These are phyloP conservation scores for Basidiobolus meristosporus DNA, from an alignment of 371 early-diverging fungal species.

Conservation along the genomic window DNA sequence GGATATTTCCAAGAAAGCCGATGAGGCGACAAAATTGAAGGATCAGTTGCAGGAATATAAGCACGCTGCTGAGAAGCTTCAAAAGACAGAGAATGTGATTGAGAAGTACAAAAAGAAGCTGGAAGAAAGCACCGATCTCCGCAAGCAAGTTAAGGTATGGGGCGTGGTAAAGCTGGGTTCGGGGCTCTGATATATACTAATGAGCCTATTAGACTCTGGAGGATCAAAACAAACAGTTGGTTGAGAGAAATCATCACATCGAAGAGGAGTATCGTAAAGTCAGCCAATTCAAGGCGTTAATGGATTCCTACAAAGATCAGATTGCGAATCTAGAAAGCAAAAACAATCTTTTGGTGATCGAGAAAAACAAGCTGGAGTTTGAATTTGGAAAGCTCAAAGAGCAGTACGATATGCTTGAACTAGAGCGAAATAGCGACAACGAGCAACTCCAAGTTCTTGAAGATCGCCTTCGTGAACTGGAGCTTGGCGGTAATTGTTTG, in stretches of 20 bases:
- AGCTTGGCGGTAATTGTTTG: slow-evolving; percentile 29
- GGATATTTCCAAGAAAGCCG: slow-evolving; percentile 29
- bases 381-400: slow-evolving; percentile 37
- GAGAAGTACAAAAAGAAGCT: slow-evolving; percentile 90
- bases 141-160: slow-evolving; percentile 47
- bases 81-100: slow-evolving; percentile 77
- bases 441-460: slow-evolving; percentile 63
- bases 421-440: slow-evolving; percentile 34
- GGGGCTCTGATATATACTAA: not conserved
- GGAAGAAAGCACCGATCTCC: slow-evolving; percentile 64
- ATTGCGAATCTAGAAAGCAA: slow-evolving; percentile 49
- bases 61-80: slow-evolving; percentile 70
- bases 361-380: slow-evolving; percentile 52
- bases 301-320: slow-evolving; percentile 78
- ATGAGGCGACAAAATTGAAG: slow-evolving; percentile 44
- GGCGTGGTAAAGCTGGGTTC: not conserved
- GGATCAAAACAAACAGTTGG: slow-evolving; percentile 46
- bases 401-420: slow-evolving; percentile 39
- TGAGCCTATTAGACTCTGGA: slow-evolving; percentile 27
- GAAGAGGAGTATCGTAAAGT: slow-evolving; percentile 78
- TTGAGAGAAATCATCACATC: slow-evolving; percentile 42
- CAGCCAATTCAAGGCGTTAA: slow-evolving; percentile 48
- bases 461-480: slow-evolving; percentile 63
- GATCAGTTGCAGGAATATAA: slow-evolving; percentile 82
- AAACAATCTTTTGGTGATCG: slow-evolving; percentile 36